Percentiles rank a stretch among this genome's conserved stretches.
Conservation (phyloP, 2,329 filamentous ascomycete genomes). For the Calonectria ilicicola region DNA sequence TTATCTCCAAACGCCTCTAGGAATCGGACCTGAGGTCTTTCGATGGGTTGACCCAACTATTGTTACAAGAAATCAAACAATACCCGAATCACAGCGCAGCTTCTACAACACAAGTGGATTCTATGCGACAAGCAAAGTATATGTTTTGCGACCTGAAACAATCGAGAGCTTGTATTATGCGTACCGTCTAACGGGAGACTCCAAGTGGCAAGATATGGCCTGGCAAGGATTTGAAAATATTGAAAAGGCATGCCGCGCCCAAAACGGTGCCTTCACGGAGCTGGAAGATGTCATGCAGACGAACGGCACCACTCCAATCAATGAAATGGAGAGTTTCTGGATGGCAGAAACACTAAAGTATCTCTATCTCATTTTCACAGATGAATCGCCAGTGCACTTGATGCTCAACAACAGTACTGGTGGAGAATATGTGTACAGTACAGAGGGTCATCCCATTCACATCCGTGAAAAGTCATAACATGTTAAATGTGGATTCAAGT, state of each 20-base stretch:
- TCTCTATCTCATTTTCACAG: background rate
- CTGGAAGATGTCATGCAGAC: background rate
- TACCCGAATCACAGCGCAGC: background rate
- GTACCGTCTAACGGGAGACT: background rate
- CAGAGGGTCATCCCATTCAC: background rate
- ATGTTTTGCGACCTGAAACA: background rate
- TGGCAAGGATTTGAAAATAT: background rate
- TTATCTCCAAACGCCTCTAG: background rate
- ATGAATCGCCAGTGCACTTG: background rate
- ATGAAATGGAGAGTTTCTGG: constrained; percentile 1
- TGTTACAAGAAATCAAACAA: background rate
- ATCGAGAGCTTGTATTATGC: constrained; percentile 1
- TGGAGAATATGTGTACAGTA: background rate
- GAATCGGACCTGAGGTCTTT: background rate
- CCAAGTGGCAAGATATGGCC: constrained; percentile 2
- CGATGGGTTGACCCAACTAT: background rate
- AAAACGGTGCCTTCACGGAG: background rate
- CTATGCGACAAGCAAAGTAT: background rate
- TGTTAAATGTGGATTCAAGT: too few relatives aligned
- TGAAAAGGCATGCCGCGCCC: constrained; percentile 45
- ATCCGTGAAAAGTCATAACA: background rate
- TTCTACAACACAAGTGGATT: background rate
- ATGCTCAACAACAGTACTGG: background rate
- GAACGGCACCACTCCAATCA: background rate
- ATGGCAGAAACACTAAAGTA: background rate